phyloP scores from a whole-genome alignment of 164 flowering plant species.

The Vitis riparia region DNA sequence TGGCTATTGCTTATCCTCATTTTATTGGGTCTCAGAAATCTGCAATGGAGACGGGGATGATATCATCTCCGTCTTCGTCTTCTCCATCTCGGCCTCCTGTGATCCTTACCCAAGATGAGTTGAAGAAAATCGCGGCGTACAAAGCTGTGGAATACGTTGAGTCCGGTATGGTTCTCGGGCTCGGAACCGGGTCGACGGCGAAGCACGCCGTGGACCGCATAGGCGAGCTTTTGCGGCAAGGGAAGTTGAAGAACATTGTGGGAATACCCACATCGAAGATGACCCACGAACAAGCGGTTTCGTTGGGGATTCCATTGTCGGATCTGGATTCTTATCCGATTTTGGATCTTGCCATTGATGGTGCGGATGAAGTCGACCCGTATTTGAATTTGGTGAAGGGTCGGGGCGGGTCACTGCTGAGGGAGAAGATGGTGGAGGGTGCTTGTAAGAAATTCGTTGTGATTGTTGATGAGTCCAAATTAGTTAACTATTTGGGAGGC shows the following conservation, averaged over 20 bases:
- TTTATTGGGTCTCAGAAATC: conserved; percentile 26
- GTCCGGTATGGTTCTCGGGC: conserved; percentile 90
- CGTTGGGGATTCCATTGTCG: conserved; percentile 74
- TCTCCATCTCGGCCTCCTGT: conserved; percentile 25
- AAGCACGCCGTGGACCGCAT: conserved; percentile 68
- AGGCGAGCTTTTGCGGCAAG: conserved; percentile 63
- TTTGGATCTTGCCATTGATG: conserved; percentile 85
- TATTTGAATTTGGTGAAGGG: conserved; percentile 83
- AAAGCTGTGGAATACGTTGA: conserved; percentile 86
- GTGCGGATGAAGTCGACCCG: conserved; percentile 95
- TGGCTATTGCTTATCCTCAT: conserved; percentile 52
- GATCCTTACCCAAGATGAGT: conserved; percentile 66
- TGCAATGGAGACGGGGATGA: conserved; percentile 21
- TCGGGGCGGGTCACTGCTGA: conserved; percentile 84
- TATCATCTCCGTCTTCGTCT: conserved; percentile 5
- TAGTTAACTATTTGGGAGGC: conserved; percentile 64
- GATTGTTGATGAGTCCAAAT: conserved; percentile 78
- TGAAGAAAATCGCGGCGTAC: conserved; percentile 82
- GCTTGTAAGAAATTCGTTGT: conserved; percentile 67
- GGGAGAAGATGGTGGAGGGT: conserved; percentile 91
- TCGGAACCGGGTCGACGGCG: conserved; percentile 98
- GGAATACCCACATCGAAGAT: conserved; percentile 84
- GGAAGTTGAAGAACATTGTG: conserved; percentile 64
- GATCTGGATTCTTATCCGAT: conserved; percentile 71
- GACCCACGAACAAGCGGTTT: conserved; percentile 72